Evolutionary conservation across 495 filamentous ascomycete genomes (phyloP).

Genomic region (Aspergillus steynii): DNA sequence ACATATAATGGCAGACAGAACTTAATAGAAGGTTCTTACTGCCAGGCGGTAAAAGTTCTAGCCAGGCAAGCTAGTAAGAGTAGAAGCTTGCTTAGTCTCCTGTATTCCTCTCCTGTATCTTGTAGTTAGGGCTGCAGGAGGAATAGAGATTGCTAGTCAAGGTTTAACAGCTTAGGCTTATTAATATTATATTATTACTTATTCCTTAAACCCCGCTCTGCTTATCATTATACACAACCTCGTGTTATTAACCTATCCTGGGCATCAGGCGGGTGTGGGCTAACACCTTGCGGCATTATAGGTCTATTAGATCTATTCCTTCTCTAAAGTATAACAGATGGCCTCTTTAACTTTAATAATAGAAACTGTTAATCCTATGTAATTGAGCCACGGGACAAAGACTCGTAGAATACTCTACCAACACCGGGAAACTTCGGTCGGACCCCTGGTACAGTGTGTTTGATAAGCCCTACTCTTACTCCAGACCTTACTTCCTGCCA

Average conservation of each 20-base stretch:
- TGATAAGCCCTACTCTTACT: too few relatives aligned
- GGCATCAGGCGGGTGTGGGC: background rate
- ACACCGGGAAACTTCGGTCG: too few relatives aligned
- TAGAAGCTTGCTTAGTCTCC: background rate
- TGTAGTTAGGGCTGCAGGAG: constrained; percentile 1
- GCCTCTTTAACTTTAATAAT: too few relatives aligned
- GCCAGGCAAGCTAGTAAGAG: background rate
- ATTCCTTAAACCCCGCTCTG: constrained; percentile 1
- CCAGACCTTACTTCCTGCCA: too few relatives aligned
- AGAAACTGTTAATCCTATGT: too few relatives aligned
- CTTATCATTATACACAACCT: background rate
- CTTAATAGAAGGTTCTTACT: constrained; percentile 1
- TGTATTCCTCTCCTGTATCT: background rate
- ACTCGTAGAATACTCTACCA: too few relatives aligned
- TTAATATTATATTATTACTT: background rate
- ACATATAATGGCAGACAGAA: constrained; percentile 1
- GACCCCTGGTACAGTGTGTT: too few relatives aligned
- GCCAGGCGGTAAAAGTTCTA: background rate
- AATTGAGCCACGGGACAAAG: too few relatives aligned
- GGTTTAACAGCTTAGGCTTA: background rate
- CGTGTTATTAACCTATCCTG: background rate
- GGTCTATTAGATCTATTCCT: background rate
- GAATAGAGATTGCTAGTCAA: background rate
- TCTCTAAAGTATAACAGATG: too few relatives aligned
- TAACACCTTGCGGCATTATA: background rate